phyloP scores from a whole-genome alignment of 2,329 filamentous ascomycete genomes.

The Podosphaera leucotricha region DNA sequence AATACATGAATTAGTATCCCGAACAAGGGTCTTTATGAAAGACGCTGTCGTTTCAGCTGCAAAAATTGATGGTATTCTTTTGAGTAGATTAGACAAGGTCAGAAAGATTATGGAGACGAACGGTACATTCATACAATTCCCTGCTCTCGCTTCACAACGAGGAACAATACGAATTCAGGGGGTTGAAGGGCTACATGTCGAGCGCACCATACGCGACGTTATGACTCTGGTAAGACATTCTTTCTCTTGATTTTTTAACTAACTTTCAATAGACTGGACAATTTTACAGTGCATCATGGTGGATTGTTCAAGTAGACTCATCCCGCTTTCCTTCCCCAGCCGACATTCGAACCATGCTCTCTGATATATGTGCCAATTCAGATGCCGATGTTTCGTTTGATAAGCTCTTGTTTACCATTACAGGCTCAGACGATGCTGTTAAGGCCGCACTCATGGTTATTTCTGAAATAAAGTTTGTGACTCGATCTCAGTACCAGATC shows the following conservation, averaged over 20 bases:
- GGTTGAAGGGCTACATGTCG: slow-evolving; percentile 77
- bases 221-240: slow-evolving; percentile 56
- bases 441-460: slow-evolving; percentile 90
- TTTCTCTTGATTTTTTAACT: slow-evolving; percentile 5
- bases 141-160: slow-evolving; percentile 63
- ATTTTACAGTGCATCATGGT: slow-evolving; percentile 95
- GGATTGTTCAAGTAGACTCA: slow-evolving; percentile 58
- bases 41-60: slow-evolving; percentile 72
- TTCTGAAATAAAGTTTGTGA: slow-evolving; percentile 72
- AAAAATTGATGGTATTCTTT: slow-evolving; percentile 85
- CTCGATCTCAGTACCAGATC: slow-evolving; percentile 73
- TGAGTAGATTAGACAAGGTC: slow-evolving; percentile 83
- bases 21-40: slow-evolving; percentile 70
- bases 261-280: slow-evolving; percentile 48
- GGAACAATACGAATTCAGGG: slow-evolving; percentile 77
- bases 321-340: slow-evolving; percentile 32
- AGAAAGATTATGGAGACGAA: slow-evolving; percentile 95
- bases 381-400: slow-evolving; percentile 89
- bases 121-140: slow-evolving; percentile 84
- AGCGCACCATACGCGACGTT: slow-evolving; percentile 82
- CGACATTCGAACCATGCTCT: slow-evolving; percentile 74
- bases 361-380: slow-evolving; percentile 88
- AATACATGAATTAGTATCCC: slow-evolving; percentile 61
- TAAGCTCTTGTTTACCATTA: slow-evolving; percentile 79
- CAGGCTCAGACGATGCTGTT: slow-evolving; percentile 86